Evolutionary conservation across 345 rosid genomes (phyloP).

Genomic region (Euclidium syriacum): DNA sequence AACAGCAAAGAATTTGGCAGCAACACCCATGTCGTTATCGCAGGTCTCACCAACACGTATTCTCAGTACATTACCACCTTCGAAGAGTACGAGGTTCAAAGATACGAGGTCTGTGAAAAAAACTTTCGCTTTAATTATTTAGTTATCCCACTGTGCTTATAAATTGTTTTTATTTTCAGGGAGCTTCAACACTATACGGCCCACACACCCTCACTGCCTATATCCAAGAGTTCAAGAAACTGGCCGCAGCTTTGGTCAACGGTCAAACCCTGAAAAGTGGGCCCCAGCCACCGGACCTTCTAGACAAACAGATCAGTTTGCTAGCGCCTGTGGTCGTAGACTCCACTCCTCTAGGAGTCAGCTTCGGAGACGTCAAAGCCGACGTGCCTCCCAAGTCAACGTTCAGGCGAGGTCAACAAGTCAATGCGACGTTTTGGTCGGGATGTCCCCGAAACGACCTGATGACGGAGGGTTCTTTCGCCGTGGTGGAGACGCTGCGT

Average conservation of each 20-base stretch:
- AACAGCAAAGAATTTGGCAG: conserved; percentile 33
- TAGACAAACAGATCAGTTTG: conserved; percentile 61
- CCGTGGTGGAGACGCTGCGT: conserved; percentile 66
- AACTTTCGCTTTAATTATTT: background rate
- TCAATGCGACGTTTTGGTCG: conserved; percentile 73
- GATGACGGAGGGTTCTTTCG: conserved; percentile 84
- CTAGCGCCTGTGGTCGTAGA: conserved; percentile 68
- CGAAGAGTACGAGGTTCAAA: conserved; percentile 87
- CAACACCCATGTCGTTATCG: conserved; percentile 37
- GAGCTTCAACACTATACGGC: conserved; percentile 83
- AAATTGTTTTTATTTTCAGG: conserved; percentile 37
- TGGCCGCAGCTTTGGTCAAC: conserved; percentile 51
- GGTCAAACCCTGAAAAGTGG: conserved; percentile 47
- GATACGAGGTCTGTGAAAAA: conserved; percentile 65
- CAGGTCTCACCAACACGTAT: conserved; percentile 45
- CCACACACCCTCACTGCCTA: conserved; percentile 81
- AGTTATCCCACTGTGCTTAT: background rate
- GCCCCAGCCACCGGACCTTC: conserved; percentile 69
- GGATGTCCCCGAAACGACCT: conserved; percentile 88
- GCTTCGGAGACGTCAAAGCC: conserved; percentile 65
- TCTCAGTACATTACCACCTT: conserved; percentile 86
- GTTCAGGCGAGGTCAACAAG: conserved; percentile 51
- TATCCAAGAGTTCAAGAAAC: conserved; percentile 82
- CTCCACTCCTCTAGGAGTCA: conserved; percentile 50
- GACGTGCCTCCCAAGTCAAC: conserved; percentile 61